Conservation (phyloP, 352 stramenopile species). For the Aphanomyces cochlioides region DNA sequence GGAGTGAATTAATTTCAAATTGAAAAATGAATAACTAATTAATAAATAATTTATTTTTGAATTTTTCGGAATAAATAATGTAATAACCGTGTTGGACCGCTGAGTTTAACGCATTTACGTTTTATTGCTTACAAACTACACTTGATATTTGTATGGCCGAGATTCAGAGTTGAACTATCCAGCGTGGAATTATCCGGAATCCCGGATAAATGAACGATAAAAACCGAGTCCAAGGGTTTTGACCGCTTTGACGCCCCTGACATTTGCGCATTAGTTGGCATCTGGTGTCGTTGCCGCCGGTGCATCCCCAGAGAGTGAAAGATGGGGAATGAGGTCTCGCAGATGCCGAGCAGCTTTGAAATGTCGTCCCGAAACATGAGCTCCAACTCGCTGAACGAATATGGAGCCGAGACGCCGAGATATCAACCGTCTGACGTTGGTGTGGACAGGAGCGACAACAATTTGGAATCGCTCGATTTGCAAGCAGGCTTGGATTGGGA, state of each 20-base stretch:
- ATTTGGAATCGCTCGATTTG: constrained; percentile 74
- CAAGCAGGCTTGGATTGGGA: constrained; percentile 83
- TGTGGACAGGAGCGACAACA: constrained; percentile 45
- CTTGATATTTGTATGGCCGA: constrained; percentile 17
- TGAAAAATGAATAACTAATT: background rate
- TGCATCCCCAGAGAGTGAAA: background rate
- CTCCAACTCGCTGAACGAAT: constrained; percentile 21
- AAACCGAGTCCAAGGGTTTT: no score
- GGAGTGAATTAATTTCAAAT: no score
- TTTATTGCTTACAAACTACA: background rate
- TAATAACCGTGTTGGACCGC: no score
- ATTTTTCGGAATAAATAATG: background rate
- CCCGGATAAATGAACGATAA: constrained; percentile 7
- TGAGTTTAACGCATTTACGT: no score
- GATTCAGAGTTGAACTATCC: background rate
- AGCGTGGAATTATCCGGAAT: background rate
- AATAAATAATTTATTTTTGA: background rate
- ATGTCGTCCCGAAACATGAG: constrained; percentile 29
- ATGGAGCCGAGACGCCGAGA: background rate
- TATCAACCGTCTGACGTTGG: constrained; percentile 20
- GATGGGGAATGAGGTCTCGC: constrained; percentile 29
- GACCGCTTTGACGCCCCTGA: background rate
- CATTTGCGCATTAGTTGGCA: constrained; percentile 16
- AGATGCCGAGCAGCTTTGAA: constrained; percentile 22
- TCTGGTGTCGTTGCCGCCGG: background rate